Evolutionary conservation across 345 rosid species (phyloP), one percentile per base, ranked within the genome.

Genomic region (Salix caprea): DNA sequence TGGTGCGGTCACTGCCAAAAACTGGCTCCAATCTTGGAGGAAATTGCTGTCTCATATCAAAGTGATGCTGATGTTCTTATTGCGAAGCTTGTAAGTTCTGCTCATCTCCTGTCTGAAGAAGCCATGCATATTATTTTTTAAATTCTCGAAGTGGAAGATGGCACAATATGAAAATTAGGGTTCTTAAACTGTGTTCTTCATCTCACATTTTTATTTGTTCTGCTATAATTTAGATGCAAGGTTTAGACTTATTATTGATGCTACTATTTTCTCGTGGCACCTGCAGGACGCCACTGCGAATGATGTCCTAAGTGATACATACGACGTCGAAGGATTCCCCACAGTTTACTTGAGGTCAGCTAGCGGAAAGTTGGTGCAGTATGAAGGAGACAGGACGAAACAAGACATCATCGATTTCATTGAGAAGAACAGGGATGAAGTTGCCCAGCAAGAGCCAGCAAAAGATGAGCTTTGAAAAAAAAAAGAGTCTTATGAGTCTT

Each of bases 1-100:
- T 92, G 99, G 99, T 96, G 98, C 79, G 99, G 99, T 78, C 97
- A 96, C 77, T 96, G 98, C 91, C 85, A 94, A 76, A 85, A 89
- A 32, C 74, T 96, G 86, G 99, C 97, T 6, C 98, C 99, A 3
- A 90, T 96, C 82, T 87, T 96, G 87, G 97, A 94, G 77, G 98
- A 94, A 88, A 94, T 96, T 52, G 98, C 98, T 34, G 70, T 85
- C 69, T 88, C 97, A 0, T 96, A 74, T 73, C 76, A 89, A 82
- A 89, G 78, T 14, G 91, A 91, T 81, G 78, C 92, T 70, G 82
- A 73, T 69, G 86, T 96, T 60, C 66, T 91, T 80, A 89, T 96
- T 36, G 97, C 94, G 30, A 96, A 94, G 86, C 77, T 94, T 73
- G 98, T 93, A 87, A 91, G 97, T 73, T 36, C 44, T 64, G 3